Evolutionary conservation across 1,139 yeast species (phyloP).

Genomic region (Geotrichum macrosporum): DNA sequence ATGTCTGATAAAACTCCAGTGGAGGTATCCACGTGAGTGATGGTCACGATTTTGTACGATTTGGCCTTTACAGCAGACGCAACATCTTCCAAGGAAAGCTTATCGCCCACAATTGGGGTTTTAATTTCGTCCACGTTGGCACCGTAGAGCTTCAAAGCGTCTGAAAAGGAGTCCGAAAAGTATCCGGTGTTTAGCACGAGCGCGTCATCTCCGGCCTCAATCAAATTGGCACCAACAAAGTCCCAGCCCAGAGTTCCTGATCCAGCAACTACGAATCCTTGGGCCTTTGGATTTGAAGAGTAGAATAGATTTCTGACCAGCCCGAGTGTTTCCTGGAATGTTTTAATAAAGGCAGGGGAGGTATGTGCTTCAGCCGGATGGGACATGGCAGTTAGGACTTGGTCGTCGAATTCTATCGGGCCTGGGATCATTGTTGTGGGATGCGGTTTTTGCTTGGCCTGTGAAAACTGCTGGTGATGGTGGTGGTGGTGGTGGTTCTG

Average conservation of each 20-base stretch:
- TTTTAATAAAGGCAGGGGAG: constrained; percentile 74
- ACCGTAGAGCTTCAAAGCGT: constrained; percentile 68
- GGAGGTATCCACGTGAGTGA: constrained; percentile 95
- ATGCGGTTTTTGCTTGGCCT: constrained; percentile 34
- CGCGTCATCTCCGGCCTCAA: constrained; percentile 57
- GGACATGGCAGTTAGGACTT: constrained; percentile 75
- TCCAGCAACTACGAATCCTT: constrained; percentile 79
- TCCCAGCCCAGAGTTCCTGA: constrained; percentile 98
- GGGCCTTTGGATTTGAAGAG: constrained; percentile 60
- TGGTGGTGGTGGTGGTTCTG: background rate
- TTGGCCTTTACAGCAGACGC: constrained; percentile 51
- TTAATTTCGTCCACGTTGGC: constrained; percentile 57
- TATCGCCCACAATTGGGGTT: constrained; percentile 69
- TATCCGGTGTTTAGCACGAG: constrained; percentile 89
- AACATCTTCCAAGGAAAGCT: constrained; percentile 55
- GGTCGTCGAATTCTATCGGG: constrained; percentile 83
- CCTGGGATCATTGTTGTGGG: constrained; percentile 81
- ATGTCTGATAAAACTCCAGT: constrained; percentile 84
- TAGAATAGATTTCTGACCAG: constrained; percentile 71
- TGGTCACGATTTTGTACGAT: constrained; percentile 65
- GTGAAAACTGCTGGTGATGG: too few relatives aligned
- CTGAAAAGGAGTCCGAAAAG: constrained; percentile 83
- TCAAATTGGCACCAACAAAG: constrained; percentile 71
- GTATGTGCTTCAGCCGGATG: constrained; percentile 88
- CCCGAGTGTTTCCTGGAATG: constrained; percentile 64